Evolutionary conservation across 2,329 filamentous ascomycete genomes (phyloP).

Genomic region (Penicillium sp.): DNA sequence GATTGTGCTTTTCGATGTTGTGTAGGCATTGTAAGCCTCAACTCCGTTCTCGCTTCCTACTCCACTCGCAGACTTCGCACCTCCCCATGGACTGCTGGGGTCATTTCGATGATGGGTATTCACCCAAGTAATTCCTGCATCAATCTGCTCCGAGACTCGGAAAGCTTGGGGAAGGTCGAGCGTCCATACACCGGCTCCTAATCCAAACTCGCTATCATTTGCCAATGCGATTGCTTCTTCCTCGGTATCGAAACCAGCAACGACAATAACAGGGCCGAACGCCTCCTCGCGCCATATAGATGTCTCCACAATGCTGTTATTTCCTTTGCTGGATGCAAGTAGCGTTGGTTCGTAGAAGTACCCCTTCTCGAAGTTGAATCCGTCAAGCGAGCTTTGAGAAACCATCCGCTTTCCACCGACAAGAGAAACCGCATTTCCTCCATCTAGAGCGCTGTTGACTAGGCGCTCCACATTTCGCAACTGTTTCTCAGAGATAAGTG

Average conservation of each 20-base stretch:
- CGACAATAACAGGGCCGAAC: slow-evolving; percentile 54
- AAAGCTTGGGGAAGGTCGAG: slow-evolving; percentile 51
- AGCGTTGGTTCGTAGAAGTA: slow-evolving; percentile 23
- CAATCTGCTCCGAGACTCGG: slow-evolving; percentile 48
- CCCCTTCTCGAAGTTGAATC: slow-evolving; percentile 16
- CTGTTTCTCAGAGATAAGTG: slow-evolving; percentile 19
- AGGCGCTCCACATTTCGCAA: slow-evolving; percentile 14
- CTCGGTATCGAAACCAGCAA: slow-evolving; percentile 50
- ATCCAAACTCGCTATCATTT: slow-evolving; percentile 52
- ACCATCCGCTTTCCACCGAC: slow-evolving; percentile 16
- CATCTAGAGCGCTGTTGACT: slow-evolving; percentile 6
- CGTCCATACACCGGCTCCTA: slow-evolving; percentile 55
- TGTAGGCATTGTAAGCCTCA: slow-evolving; percentile 61
- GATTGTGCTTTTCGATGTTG: slow-evolving; percentile 43
- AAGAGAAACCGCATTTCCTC: background rate
- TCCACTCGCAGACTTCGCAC: slow-evolving; percentile 58
- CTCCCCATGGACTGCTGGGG: slow-evolving; percentile 72
- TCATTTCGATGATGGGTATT: slow-evolving; percentile 69
- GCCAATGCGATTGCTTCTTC: slow-evolving; percentile 49
- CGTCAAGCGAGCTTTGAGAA: slow-evolving; percentile 15
- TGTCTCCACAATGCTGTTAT: slow-evolving; percentile 18
- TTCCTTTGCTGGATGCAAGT: slow-evolving; percentile 5
- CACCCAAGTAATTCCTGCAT: slow-evolving; percentile 51
- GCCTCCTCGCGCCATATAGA: slow-evolving; percentile 46
- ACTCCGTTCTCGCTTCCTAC: slow-evolving; percentile 72